Evolutionary conservation across 768 basidiomycete species (phyloP).

Genomic region (Phlebiopsis gigantea): DNA sequence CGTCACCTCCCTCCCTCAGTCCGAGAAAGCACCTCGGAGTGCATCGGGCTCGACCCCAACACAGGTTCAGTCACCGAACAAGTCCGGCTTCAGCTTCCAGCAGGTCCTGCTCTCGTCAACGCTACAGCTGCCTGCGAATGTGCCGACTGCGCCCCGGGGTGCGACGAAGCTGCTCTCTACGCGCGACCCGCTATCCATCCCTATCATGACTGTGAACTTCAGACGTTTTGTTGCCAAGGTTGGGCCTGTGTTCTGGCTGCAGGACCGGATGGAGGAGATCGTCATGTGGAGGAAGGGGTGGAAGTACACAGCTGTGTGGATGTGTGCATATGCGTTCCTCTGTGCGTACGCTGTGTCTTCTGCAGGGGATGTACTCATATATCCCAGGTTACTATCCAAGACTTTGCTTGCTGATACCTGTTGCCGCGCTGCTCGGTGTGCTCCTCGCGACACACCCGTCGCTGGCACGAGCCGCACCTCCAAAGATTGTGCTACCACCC

Average conservation of each 20-base stretch:
- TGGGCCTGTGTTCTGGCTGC: constrained; percentile 85
- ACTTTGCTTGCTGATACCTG: constrained; percentile 65
- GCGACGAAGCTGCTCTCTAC: constrained; percentile 44
- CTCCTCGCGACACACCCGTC: constrained; percentile 64
- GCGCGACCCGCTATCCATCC: constrained; percentile 69
- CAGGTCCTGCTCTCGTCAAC: constrained; percentile 16
- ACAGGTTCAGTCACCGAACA: constrained; percentile 20
- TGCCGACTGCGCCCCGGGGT: constrained; percentile 15
- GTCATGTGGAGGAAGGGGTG: constrained; percentile 76
- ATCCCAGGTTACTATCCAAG: constrained; percentile 70
- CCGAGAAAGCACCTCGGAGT: constrained; percentile 15
- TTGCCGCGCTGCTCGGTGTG: constrained; percentile 52
- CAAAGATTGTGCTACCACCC: constrained; percentile 25
- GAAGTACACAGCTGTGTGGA: constrained; percentile 69
- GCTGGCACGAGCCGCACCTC: constrained; percentile 8
- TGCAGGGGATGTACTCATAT: background rate
- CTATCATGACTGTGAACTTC: constrained; percentile 75
- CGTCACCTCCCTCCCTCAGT: constrained; percentile 22
- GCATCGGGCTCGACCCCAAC: constrained; percentile 14
- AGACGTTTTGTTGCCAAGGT: constrained; percentile 70
- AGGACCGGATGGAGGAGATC: constrained; percentile 83
- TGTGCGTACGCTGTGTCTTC: constrained; percentile 44
- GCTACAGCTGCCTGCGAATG: constrained; percentile 12
- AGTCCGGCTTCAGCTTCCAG: constrained; percentile 25
- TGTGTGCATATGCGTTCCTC: constrained; percentile 70